These are phyloP conservation scores for Fusarium tanahbumbuense DNA, from an alignment of 2,329 filamentous ascomycete genomes.

Conservation along the genomic window DNA sequence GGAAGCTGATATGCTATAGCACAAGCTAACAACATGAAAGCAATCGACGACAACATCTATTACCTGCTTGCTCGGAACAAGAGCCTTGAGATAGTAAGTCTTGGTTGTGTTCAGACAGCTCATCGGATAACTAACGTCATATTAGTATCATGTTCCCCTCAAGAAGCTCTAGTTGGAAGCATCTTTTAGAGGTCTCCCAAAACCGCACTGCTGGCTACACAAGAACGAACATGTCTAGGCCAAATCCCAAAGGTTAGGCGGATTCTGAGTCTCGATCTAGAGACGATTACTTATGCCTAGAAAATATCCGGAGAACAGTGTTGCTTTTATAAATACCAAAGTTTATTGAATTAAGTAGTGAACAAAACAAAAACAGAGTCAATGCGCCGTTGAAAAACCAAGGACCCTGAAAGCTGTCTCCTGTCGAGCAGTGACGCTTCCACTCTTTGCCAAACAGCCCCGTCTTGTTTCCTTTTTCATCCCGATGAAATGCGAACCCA, in stretches of 20 bases:
- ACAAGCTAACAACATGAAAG: constrained; percentile 35
- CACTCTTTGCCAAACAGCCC: constrained; percentile 40
- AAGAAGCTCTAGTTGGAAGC: constrained; percentile 27
- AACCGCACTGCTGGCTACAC: background rate
- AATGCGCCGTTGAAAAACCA: constrained; percentile 45
- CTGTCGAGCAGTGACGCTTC: constrained; percentile 29
- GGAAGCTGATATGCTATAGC: background rate
- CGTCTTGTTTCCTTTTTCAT: constrained; percentile 41
- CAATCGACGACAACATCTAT: constrained; percentile 52
- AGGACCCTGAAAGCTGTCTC: constrained; percentile 37
- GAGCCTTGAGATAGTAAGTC: constrained; percentile 50
- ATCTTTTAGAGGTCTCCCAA: no score
- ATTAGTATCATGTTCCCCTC: constrained; percentile 47
- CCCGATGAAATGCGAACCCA: constrained; percentile 48
- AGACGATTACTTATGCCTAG: background rate
- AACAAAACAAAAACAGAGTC: constrained; percentile 40
- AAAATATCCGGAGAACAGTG: background rate
- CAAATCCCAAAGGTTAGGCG: background rate
- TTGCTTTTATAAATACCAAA: constrained; percentile 9
- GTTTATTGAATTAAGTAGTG: constrained; percentile 32
- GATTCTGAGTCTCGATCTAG: background rate
- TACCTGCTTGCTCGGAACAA: constrained; percentile 48
- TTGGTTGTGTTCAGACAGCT: background rate
- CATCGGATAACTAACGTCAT: constrained; percentile 10
- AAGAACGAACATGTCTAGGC: background rate